phyloP scores from a whole-genome alignment of 2,329 filamentous ascomycete species.

The Incumbomyces lentus region DNA sequence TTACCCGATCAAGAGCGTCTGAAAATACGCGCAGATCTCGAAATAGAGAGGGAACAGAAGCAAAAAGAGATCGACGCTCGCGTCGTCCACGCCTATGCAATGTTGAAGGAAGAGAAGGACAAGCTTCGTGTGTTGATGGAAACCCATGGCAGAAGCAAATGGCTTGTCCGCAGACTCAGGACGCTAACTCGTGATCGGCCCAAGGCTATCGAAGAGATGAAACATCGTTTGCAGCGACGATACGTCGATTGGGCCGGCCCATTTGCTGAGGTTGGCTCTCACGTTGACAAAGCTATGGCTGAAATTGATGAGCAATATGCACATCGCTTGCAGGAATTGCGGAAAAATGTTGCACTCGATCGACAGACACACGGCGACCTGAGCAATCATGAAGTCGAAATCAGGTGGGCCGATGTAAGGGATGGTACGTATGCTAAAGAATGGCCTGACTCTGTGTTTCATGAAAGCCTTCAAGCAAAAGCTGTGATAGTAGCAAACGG shows the following conservation, averaged over 20 bases:
- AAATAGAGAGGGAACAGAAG: constrained; percentile 6
- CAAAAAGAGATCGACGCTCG: constrained; percentile 7
- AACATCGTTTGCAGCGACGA: not conserved
- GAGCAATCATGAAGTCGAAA: constrained; percentile 29
- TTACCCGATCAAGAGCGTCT: constrained; percentile 11
- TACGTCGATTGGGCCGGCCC: constrained; percentile 3
- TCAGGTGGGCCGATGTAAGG: constrained; percentile 37
- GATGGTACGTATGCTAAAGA: constrained; percentile 39
- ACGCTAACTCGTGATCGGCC: not conserved
- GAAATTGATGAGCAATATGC: constrained; percentile 38
- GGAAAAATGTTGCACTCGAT: constrained; percentile 3
- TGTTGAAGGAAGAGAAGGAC: not conserved
- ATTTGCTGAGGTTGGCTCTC: constrained; percentile 4
- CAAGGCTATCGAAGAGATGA: constrained; percentile 6
- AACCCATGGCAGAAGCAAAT: not conserved
- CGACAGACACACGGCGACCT: constrained; percentile 22
- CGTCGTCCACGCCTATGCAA: constrained; percentile 2
- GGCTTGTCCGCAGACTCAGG: not conserved
- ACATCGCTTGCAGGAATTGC: not conserved
- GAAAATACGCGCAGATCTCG: constrained; percentile 10
- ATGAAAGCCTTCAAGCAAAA: constrained; percentile 31
- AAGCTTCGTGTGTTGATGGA: not conserved
- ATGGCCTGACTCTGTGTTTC: constrained; percentile 35
- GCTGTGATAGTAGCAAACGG: constrained; percentile 10
- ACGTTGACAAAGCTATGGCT: constrained; percentile 23